Percentiles rank a stretch among this genome's conserved stretches.
These are phyloP conservation scores for Penicillium parvum DNA, from an alignment of 495 filamentous ascomycete species.

Conservation along the genomic window DNA sequence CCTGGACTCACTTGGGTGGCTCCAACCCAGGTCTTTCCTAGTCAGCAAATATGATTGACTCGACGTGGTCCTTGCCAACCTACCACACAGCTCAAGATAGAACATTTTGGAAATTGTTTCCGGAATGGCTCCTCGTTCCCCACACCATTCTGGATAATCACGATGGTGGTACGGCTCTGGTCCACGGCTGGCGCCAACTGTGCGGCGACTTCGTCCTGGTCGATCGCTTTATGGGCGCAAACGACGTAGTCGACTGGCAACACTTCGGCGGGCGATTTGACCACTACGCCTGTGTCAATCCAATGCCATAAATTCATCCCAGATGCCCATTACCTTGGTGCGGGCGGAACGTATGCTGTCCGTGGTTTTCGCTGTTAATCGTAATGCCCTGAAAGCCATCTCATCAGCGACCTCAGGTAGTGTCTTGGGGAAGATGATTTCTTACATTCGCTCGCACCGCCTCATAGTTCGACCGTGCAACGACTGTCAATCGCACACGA, in stretches of 20 bases:
- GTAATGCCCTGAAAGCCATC: constrained; percentile 32
- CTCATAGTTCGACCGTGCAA: constrained; percentile 52
- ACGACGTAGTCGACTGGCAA: constrained; percentile 39
- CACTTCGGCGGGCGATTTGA: constrained; percentile 38
- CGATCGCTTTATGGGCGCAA: constrained; percentile 50
- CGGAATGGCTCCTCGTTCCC: constrained; percentile 64
- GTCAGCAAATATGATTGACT: background rate
- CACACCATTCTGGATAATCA: constrained; percentile 68
- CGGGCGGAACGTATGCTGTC: constrained; percentile 39
- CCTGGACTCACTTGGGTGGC: constrained; percentile 45
- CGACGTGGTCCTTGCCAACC: background rate
- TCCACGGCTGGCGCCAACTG: constrained; percentile 38
- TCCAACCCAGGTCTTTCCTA: constrained; percentile 46
- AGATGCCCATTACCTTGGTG: constrained; percentile 26
- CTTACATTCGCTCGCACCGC: constrained; percentile 39
- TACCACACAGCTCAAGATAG: constrained; percentile 57
- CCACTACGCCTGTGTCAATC: constrained; percentile 22
- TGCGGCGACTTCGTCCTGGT: constrained; percentile 31
- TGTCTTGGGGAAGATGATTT: too few relatives aligned
- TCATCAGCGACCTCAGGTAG: background rate
- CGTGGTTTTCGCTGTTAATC: constrained; percentile 45
- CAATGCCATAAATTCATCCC: background rate
- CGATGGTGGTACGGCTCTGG: constrained; percentile 39
- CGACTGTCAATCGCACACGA: constrained; percentile 43
- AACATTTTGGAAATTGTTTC: constrained; percentile 46